Conservation (phyloP, 2,329 filamentous ascomycete genomes). For the Talaromyces amestolkiae region DNA sequence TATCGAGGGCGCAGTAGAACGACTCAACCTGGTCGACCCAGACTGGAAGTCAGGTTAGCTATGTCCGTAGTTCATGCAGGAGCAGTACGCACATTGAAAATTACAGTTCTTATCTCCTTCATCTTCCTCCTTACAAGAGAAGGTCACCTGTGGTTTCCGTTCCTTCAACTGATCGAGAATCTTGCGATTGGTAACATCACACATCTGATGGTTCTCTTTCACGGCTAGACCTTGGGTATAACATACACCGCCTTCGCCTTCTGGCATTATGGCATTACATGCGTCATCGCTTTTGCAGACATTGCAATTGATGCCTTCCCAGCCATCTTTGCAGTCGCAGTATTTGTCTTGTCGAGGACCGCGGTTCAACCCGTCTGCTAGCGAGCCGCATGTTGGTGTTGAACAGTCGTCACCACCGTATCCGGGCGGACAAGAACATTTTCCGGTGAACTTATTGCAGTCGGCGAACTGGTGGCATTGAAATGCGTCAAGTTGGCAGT, state of each 20-base stretch:
- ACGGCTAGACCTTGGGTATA: slow-evolving; percentile 88
- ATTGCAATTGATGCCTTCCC: slow-evolving; percentile 97
- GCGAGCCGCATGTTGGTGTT: slow-evolving; percentile 84
- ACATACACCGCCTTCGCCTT: slow-evolving; percentile 78
- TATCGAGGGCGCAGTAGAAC: slow-evolving; percentile 88
- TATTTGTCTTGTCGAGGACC: slow-evolving; percentile 66
- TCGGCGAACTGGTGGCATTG: slow-evolving; percentile 85
- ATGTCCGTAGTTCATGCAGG: neutral
- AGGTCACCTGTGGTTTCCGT: slow-evolving; percentile 88
- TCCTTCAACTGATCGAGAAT: slow-evolving; percentile 83
- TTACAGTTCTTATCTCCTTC: slow-evolving; percentile 68
- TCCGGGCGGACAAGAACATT: slow-evolving; percentile 86
- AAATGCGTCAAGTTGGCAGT: slow-evolving; percentile 92
- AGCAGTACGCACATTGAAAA: slow-evolving; percentile 73
- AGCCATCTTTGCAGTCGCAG: slow-evolving; percentile 88
- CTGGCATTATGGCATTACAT: slow-evolving; percentile 84
- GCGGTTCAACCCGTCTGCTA: slow-evolving; percentile 76
- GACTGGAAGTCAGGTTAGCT: slow-evolving; percentile 55
- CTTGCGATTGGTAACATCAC: slow-evolving; percentile 93
- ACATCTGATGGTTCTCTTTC: slow-evolving; percentile 95
- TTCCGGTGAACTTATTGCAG: slow-evolving; percentile 86
- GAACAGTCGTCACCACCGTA: slow-evolving; percentile 95
- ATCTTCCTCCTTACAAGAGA: slow-evolving; percentile 70
- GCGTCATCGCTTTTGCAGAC: slow-evolving; percentile 81
- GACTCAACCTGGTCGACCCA: slow-evolving; percentile 94